These are phyloP conservation scores for Diospyros kaki DNA, from an alignment of 148 eudicot genomes.

Conservation along the genomic window DNA sequence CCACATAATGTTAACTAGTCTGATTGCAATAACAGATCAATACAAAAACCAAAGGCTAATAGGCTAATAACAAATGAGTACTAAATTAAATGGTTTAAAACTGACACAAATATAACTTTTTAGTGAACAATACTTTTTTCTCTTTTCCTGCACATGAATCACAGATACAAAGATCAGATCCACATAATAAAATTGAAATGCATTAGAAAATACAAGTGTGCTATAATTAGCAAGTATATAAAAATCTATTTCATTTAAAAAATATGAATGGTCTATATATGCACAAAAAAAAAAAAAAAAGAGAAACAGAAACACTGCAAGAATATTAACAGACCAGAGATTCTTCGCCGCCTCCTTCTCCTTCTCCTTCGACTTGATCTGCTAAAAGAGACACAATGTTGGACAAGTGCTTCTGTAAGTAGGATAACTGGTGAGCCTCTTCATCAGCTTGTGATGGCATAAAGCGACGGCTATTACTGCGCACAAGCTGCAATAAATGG, in stretches of 20 bases:
- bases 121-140: too few relatives aligned
- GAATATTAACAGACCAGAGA: slow-evolving; percentile 54
- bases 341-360: slow-evolving; percentile 49
- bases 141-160: too few relatives aligned
- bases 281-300: not conserved
- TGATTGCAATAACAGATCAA: not conserved
- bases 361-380: slow-evolving; percentile 70
- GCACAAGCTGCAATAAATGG: slow-evolving; percentile 63
- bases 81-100: too few relatives aligned
- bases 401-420: slow-evolving; percentile 86
- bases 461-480: slow-evolving; percentile 83
- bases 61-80: not conserved
- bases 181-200: not conserved
- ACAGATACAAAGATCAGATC: not conserved
- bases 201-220: not conserved
- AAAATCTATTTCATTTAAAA: too few relatives aligned
- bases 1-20: not conserved
- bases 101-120: too few relatives aligned
- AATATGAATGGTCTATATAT: not conserved
- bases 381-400: slow-evolving; percentile 86
- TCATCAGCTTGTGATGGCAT: slow-evolving; percentile 98
- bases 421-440: slow-evolving; percentile 96
- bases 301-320: slow-evolving; percentile 1
- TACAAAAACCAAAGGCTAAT: not conserved
- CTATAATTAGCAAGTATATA: too few relatives aligned